These are phyloP conservation scores for Iberis pinnata DNA, from an alignment of 345 rosid species.

Conservation along the genomic window DNA sequence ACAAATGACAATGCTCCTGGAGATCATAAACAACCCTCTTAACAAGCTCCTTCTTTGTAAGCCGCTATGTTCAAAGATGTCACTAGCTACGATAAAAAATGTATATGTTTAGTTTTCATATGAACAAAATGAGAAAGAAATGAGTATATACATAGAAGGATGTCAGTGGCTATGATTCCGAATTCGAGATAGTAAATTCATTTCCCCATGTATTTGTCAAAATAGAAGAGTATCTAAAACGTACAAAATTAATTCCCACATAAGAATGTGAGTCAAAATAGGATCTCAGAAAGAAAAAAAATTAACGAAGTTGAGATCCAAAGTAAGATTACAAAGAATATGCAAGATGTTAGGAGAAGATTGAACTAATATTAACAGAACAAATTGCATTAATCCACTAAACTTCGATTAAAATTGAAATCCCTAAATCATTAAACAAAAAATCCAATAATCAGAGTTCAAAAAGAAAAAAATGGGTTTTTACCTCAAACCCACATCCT, in stretches of 20 bases:
- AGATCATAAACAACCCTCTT: conserved; percentile 44
- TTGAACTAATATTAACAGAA: conserved; percentile 13
- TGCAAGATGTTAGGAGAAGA: conserved; percentile 5
- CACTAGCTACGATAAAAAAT: too few species aligned
- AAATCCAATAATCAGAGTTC: neutral
- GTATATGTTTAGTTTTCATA: too few species aligned
- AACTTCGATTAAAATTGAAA: neutral
- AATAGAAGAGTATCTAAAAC: too few species aligned
- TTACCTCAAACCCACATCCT: conserved; percentile 37
- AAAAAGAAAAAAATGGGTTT: conserved; percentile 5
- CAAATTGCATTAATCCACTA: conserved; percentile 5
- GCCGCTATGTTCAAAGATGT: too few species aligned
- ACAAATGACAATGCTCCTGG: conserved; percentile 34
- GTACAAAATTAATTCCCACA: too few species aligned
- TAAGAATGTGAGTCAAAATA: conserved; percentile 30
- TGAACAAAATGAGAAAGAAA: neutral
- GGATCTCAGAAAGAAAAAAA: conserved; percentile 18
- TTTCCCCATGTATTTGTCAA: too few species aligned
- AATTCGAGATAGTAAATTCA: too few species aligned
- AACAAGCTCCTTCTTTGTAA: conserved; percentile 37
- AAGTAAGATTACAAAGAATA: conserved; percentile 25
- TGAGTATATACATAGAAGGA: too few species aligned
- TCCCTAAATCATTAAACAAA: conserved; percentile 17
- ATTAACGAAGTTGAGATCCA: conserved; percentile 14
- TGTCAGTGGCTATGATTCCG: conserved; percentile 25